Base-by-base conservation (phyloP, 495 filamentous ascomycete species). In the Tuber umbilicatum region DNA sequence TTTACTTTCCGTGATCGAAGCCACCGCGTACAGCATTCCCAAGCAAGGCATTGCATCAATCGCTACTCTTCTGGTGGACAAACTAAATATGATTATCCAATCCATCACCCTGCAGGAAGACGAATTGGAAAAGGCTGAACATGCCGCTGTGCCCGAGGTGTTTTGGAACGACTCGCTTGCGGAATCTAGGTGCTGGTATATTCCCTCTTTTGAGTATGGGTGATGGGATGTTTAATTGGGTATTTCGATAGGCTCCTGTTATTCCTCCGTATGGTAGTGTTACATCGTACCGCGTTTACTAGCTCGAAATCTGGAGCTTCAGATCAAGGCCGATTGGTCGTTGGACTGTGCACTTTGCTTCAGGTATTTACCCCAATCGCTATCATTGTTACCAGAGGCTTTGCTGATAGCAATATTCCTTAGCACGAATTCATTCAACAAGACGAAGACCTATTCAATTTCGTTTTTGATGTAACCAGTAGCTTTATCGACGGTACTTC, bases 1-100 rank as follows among this genome's bases (percentile, higher is more conserved):
- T 42, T 73, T 85, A 3, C 75, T 84, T 17, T 79, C 78, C 17
- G 80, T 85, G 23, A 79, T 85, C 35, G 83, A 85, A 68, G 82
- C 83, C 1, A 85, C 84, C 10, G 73, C 79, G 19, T 81, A 82
- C 45, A 83, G 79, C 70, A 77, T 82, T 37, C 75, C 77, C 31
- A 17, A 41, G 9, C 68, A 67, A 27, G 80, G 73, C 0, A 70
- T 76, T 3, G 27, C 71, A n/a, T 64, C 40, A 2, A 79, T 82
- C 19, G 72, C 80, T 47, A 31, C 72, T 10, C 55, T 73, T 42
- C 70, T 82, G 40, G 77, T 82, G 2, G 80, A 82, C 39, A 82
- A 81, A 64, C 3, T 82, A 71, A 80, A 80, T 73, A 80, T 80
- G 77, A 74, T 80, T 73, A 72, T 80, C 71, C 78, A 80, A 45